These are phyloP conservation scores for Cadophora sp. DNA, from an alignment of 2,329 filamentous ascomycete species.

Conservation along the genomic window DNA sequence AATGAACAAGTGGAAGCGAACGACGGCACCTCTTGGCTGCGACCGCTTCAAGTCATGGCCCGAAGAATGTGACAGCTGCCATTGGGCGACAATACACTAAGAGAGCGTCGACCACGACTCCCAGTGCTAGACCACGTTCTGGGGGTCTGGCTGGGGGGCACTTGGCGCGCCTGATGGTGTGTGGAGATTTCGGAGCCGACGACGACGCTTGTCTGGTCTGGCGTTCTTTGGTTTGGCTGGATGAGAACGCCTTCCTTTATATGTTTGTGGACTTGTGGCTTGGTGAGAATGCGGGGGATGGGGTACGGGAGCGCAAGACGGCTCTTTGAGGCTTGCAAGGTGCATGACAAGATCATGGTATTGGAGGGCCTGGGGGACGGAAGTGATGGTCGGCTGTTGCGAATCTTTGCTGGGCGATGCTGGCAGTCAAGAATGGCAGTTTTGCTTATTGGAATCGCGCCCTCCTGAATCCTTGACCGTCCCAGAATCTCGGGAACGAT, in stretches of 20 bases:
- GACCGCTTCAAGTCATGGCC: not conserved
- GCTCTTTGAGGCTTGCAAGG: not conserved
- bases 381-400: not conserved
- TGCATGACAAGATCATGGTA: not conserved
- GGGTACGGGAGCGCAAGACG: not conserved
- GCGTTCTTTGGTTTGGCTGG: not conserved
- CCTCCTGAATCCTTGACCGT: not conserved
- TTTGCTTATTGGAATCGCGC: not conserved
- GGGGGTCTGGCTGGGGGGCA: not conserved
- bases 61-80: constrained; percentile 10
- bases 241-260: not conserved
- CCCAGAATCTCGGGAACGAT: constrained; percentile 1
- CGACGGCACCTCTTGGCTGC: not conserved
- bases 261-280: not conserved
- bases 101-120: not conserved
- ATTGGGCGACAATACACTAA: constrained; percentile 11
- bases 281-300: constrained; percentile 10
- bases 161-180: not conserved
- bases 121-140: not conserved
- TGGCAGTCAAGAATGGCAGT: not conserved
- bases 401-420: not conserved
- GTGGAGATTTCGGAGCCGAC: not conserved
- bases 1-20: constrained; percentile 2
- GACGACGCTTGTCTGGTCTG: not conserved
- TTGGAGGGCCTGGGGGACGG: not conserved